Evolutionary conservation across 352 stramenopile species (phyloP), one percentile per base, ranked within the genome.

Genomic region (Phytopythium cucurbitacearum): DNA sequence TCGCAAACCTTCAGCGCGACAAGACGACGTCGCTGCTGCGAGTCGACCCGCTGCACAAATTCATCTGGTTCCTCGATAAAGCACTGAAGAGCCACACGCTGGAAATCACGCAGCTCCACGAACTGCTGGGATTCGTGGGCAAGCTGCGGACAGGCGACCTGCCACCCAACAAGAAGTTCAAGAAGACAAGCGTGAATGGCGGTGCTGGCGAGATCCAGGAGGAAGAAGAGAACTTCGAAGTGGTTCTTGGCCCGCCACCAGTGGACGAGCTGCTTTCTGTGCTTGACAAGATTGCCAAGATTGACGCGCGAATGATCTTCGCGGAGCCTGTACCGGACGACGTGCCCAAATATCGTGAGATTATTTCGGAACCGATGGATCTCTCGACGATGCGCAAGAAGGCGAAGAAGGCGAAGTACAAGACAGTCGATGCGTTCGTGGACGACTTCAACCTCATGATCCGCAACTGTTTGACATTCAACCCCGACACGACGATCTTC

Each of bases 401-500:
- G 45, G 83, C 66, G 32, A 85, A 87, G 42, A 72, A 76, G 36
- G 73, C 76, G 62, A 89, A 92, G 62, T 93, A 94, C 64, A 88
- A 89, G 65, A 87, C 75, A 32, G 53, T 93, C 16, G 81, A 91
- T n/a, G 63, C 73, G 33, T 91, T 95, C 64, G 68, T 67, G 4
- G 65, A 80, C 2, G 85, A 95, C 38, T 91, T 95, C 57, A 81
- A 87, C 46, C 65, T 93, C 15, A 95, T 95, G 75, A 93, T 92
- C 54, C 76, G 80, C 37, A 95, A 95, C 57, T 95, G 85, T 51
- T 75, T 92, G 63, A 84, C 79, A 6, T 95, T 92, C 59, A 95
- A 95, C 48, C 74, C 82, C 3, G 81, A 92, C 49, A 87, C 78
- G 34, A 94, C 85, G 2, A 82, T 95, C 13, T 95, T 92, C 54